phyloP scores from a whole-genome alignment of 257 asterid genomes.

The Cinchona pubescens region DNA sequence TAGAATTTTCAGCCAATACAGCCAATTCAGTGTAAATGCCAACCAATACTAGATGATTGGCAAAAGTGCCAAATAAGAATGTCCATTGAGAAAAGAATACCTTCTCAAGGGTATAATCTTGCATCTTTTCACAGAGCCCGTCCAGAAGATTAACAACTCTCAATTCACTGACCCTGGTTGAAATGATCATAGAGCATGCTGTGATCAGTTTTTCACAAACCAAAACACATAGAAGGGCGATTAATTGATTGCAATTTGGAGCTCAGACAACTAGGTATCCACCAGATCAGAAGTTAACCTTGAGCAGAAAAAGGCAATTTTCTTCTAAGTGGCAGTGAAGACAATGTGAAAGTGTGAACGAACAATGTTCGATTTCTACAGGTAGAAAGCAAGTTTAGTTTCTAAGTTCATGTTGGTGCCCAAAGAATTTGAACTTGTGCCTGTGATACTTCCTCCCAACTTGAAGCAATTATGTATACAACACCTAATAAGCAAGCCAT shows the following conservation, averaged over 20 bases:
- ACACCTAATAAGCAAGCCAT: neutral
- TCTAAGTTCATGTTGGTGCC: too few relatives aligned
- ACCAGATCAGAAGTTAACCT: neutral
- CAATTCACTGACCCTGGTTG: conserved; percentile 74
- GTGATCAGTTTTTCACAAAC: conserved; percentile 16
- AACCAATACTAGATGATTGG: neutral
- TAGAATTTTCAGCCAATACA: neutral
- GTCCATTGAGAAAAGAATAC: conserved; percentile 30
- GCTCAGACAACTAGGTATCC: neutral
- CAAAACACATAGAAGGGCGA: neutral
- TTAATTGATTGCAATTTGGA: neutral
- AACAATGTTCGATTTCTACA: neutral
- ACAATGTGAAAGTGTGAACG: neutral
- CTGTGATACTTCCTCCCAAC: neutral
- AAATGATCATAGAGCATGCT: conserved; percentile 21
- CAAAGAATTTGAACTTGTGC: neutral
- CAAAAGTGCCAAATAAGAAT: conserved; percentile 12
- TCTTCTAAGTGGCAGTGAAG: neutral
- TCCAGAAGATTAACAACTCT: conserved; percentile 90
- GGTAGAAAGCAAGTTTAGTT: neutral
- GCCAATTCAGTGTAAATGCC: neutral
- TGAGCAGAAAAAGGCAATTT: conserved; percentile 3
- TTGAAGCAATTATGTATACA: neutral
- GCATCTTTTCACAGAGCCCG: conserved; percentile 95
- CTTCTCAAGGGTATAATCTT: conserved; percentile 95